Percentiles rank a stretch among this genome's conserved stretches.
Evolutionary conservation across 2,329 filamentous ascomycete species (phyloP).

Genomic region (Zopfia rhizophila): DNA sequence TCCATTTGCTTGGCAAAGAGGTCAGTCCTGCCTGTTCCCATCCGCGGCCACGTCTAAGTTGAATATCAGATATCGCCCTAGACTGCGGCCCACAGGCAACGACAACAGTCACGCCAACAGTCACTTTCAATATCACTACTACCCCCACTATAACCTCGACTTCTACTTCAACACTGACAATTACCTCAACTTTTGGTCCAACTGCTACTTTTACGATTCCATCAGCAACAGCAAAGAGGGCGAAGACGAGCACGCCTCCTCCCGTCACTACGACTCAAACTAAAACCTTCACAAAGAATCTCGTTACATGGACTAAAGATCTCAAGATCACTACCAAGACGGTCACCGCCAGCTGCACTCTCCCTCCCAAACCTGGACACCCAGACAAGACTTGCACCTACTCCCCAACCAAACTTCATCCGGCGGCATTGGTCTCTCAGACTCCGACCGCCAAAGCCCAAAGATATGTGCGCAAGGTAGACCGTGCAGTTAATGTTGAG

Average conservation of each 20-base stretch:
- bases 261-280: constrained; percentile 41
- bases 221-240: constrained; percentile 43
- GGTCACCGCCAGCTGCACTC: constrained; percentile 50
- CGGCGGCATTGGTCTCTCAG: constrained; percentile 38
- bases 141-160: constrained; percentile 39
- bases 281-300: constrained; percentile 31
- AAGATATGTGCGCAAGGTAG: constrained; percentile 35
- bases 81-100: constrained; percentile 46
- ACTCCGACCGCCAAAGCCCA: constrained; percentile 39
- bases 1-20: constrained; percentile 58
- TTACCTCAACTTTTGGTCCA: constrained; percentile 39
- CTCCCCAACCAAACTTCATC: constrained; percentile 47
- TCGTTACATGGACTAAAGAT: constrained; percentile 31
- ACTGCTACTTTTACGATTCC: constrained; percentile 44
- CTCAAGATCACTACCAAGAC: constrained; percentile 47
- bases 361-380: constrained; percentile 38
- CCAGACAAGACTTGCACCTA: constrained; percentile 49
- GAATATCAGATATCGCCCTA: constrained; percentile 39
- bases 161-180: constrained; percentile 33
- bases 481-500: constrained; percentile 43
- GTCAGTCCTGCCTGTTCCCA: constrained; percentile 42
- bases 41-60: constrained; percentile 1
- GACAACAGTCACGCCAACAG: constrained; percentile 43
- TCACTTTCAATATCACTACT: constrained; percentile 43
- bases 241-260: constrained; percentile 43